phyloP scores from a whole-genome alignment of 257 asterid genomes.

The Nicotiana tomentosiformis region DNA sequence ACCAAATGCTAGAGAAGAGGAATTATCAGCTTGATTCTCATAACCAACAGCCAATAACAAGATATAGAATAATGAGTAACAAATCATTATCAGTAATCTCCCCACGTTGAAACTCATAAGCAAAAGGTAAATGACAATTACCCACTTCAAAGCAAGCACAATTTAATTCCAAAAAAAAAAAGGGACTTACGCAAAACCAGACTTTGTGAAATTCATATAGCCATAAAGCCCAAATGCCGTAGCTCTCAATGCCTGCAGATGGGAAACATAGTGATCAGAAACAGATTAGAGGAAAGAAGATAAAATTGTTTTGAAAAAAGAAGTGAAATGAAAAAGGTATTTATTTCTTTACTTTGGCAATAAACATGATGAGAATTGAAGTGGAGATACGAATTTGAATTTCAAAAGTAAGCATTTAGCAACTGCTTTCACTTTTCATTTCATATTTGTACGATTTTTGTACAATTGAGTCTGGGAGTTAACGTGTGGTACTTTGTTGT shows the following conservation, averaged over 20 bases:
- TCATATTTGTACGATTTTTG: too few species aligned
- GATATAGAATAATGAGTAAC: neutral
- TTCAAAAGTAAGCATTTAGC: conserved; percentile 15
- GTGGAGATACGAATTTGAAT: conserved; percentile 29
- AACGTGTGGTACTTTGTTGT: too few species aligned
- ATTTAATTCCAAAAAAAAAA: neutral
- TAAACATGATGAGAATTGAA: conserved; percentile 52
- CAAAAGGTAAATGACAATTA: neutral
- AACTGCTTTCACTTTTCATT: too few species aligned
- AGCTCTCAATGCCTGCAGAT: conserved; percentile 66
- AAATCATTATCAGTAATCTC: neutral
- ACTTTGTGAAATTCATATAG: conserved; percentile 72
- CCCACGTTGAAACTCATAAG: neutral
- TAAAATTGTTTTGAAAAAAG: neutral
- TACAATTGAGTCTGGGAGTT: too few species aligned
- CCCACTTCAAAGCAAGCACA: neutral
- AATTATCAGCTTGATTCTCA: neutral
- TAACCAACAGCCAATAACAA: neutral
- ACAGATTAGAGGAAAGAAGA: neutral
- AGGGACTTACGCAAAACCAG: conserved; percentile 56
- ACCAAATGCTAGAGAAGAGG: neutral
- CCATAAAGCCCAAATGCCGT: conserved; percentile 70
- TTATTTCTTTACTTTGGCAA: conserved; percentile 44
- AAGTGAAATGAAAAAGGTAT: neutral
- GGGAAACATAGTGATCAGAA: neutral